A percentile compares a stretch with the other conserved stretches of the same genome.
Evolutionary conservation across 495 filamentous ascomycete species (phyloP).

Genomic region (Penicillium macrosclerotiorum): DNA sequence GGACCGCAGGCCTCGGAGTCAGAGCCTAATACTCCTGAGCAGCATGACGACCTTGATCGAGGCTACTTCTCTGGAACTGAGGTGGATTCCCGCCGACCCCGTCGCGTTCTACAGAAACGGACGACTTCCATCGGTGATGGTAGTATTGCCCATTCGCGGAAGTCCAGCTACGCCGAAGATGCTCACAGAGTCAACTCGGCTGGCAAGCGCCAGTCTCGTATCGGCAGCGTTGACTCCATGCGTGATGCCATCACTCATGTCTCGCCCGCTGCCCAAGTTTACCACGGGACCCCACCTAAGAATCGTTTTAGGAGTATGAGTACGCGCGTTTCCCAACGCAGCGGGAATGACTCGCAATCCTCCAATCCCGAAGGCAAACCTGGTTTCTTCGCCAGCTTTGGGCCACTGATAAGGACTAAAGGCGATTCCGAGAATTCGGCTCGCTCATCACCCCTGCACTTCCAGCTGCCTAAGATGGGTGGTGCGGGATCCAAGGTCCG

Average conservation of each 20-base stretch:
- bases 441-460: conserved; percentile 51
- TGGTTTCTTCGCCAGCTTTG: conserved; percentile 51
- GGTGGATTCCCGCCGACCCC: conserved; percentile 62
- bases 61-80: conserved; percentile 95
- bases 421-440: conserved; percentile 47
- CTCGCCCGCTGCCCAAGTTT: conserved; percentile 52
- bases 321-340: conserved; percentile 34
- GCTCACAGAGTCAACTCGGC: conserved; percentile 48
- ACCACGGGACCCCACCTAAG: conserved; percentile 52
- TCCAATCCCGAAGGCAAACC: conserved; percentile 44
- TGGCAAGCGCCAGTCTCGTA: conserved; percentile 70
- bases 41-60: conserved; percentile 66
- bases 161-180: conserved; percentile 73
- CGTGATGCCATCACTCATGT: conserved; percentile 39
- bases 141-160: conserved; percentile 54
- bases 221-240: conserved; percentile 67
- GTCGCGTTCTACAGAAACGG: conserved; percentile 81
- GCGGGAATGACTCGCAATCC: conserved; percentile 41
- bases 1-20: conserved; percentile 24
- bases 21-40: conserved; percentile 32
- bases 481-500: conserved; percentile 48
- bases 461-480: conserved; percentile 32
- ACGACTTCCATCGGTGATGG: conserved; percentile 52
- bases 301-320: conserved; percentile 48
- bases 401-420: conserved; percentile 39